Evolutionary conservation across 257 asterid species (phyloP), one percentile per base, ranked within the genome.

Genomic region (Primulina eburnea): DNA sequence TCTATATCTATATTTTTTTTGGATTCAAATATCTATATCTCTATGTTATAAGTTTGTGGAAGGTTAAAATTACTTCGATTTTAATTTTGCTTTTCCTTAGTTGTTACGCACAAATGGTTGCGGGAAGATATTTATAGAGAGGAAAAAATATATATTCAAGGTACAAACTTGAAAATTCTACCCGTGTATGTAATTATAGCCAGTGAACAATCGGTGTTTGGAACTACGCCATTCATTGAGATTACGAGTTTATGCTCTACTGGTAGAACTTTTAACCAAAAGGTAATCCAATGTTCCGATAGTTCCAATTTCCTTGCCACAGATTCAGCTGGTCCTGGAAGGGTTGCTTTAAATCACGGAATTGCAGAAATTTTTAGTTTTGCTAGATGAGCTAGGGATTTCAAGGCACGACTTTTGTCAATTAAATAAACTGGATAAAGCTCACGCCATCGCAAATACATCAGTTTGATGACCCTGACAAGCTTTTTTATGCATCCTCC

Each of bases 201-300:
- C 37, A 21, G 21, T 12, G 38, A 66, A 61, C 83, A 82, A 85
- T 28, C 80, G 83, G 82, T 79, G 72, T 80, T 81, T 18, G 87
- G 80, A 76, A 85, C 87, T 12, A 82, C 80, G 59, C 89, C 87
- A 0, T 57, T 57, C 87, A 85, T 74, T 82, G 79, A 55, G 89
- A 85, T 28, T 28, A 28, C 4, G 0, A 28, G 30, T 62, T 76
- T 62, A 60, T 55, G 69, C 30, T 28, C 30, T 2, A 28, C 30
- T 28, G 30, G 78, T 70, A 78, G 78, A 63, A 18, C 72, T 32
- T 64, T 53, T 65, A 67, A 56, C 32, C 78, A 62, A 70, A 80
- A 76, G 87, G 85, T 80, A 29, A 50, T 74, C 2, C 29, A 62
- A 17, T 62, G 67, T 33, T 16, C 33, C n/a, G 47, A 21, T 32